phyloP scores from a whole-genome alignment of 345 rosid genomes.

The Brassica carinata region DNA sequence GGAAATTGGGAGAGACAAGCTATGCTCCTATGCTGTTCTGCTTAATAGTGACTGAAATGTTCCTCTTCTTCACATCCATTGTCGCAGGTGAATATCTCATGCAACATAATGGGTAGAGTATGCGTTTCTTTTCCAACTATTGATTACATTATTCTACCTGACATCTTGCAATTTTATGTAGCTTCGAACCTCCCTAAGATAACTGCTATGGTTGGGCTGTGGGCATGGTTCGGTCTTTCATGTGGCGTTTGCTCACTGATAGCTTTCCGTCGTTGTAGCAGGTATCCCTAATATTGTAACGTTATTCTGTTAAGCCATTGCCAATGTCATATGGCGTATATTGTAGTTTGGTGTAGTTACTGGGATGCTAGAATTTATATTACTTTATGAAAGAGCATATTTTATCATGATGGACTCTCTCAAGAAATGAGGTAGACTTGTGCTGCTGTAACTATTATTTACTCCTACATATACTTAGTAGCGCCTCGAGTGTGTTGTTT shows the following conservation, averaged over 20 bases:
- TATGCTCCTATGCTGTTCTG: slow-evolving; percentile 74
- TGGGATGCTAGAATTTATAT: neutral
- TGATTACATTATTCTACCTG: slow-evolving; percentile 12
- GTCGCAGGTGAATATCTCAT: slow-evolving; percentile 52
- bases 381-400: neutral
- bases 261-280: slow-evolving; percentile 69
- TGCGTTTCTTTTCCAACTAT: slow-evolving; percentile 6
- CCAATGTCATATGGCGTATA: neutral
- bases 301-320: slow-evolving; percentile 3
- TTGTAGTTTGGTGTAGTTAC: neutral
- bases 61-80: slow-evolving; percentile 80
- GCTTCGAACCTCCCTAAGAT: slow-evolving; percentile 81
- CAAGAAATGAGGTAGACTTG: slow-evolving; percentile 20
- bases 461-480: neutral
- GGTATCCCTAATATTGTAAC: slow-evolving; percentile 51
- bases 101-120: slow-evolving; percentile 5
- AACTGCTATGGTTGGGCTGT: slow-evolving; percentile 82
- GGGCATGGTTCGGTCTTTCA: slow-evolving; percentile 81
- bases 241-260: slow-evolving; percentile 59
- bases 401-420: neutral
- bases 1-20: slow-evolving; percentile 58
- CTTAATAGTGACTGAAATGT: slow-evolving; percentile 46
- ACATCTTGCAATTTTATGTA: slow-evolving; percentile 40
- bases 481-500: neutral
- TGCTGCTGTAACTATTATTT: slow-evolving; percentile 17